Base-by-base conservation (phyloP, 768 basidiomycete genomes). In the Hemileccinum impolitum region DNA sequence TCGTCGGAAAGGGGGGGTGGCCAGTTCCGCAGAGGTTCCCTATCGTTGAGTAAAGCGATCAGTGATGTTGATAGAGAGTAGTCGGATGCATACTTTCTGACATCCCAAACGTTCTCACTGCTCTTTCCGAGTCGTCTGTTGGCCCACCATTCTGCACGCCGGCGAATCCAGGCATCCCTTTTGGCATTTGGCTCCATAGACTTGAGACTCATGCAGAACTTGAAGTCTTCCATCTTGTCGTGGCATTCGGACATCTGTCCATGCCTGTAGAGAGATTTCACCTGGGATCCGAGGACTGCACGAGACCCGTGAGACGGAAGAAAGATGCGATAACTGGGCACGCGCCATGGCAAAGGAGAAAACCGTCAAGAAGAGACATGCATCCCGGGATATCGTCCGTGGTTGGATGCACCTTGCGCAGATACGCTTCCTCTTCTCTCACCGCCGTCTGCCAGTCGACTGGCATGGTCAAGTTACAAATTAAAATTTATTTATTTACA, bases 141-240 rank as follows among this genome's bases (percentile, higher is more conserved):
- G 5, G 94, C 92, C 95, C 94, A 96, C 93, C 94, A 94, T 64
- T 94, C 91, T 2, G 95, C 95, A 46, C 90, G 75, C 15, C 87
- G 76, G 42, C 74, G 77, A 48, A 98, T 83, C 94, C 94, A 99
- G 4, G 81, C 80, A 43, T 90, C 82, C 26, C 87, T 77, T 62
- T 82, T 80, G 59, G 84, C 79, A 48, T 94, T 92, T 14, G 84
- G 82, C 45, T 85, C 78, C 67, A 90, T 72, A 12, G 80, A 75
- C 68, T 93, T 95, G 52, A 87, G 71, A 52, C 83, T 85, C 73
- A 95, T 73, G 70, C 95, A 99, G 68, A 90, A 95, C 69, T 96
- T 96, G 78, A 95, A 94, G 59, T 95, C 94, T 50, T 91, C 85
- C 63, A 85, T 77, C 65, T 95, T 94, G 39, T 76, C 74, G 0